Percentiles rank a stretch among this genome's conserved stretches.
Evolutionary conservation across 139 green algal genomes (phyloP).

Genomic region (Asterochloris erici): DNA sequence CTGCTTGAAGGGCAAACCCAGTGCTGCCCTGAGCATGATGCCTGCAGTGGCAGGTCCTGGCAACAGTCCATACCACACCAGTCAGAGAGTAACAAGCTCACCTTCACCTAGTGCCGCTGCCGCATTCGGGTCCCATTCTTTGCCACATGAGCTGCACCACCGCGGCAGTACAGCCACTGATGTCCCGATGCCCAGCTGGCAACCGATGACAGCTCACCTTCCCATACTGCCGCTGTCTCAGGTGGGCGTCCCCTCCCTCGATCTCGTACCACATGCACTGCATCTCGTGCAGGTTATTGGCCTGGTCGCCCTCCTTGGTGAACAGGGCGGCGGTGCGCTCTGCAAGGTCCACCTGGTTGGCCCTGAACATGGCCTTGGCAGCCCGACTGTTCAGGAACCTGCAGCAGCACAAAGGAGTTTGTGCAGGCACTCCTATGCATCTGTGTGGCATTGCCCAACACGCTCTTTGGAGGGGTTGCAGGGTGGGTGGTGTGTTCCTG

Average conservation of each 20-base stretch:
- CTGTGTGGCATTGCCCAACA: background rate
- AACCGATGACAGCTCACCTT: slow-evolving; percentile 27
- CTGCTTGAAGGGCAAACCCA: no score
- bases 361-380: slow-evolving; percentile 68
- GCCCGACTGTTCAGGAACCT: slow-evolving; percentile 88
- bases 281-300: slow-evolving; percentile 93
- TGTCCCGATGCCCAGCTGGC: background rate
- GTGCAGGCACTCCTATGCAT: background rate
- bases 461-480: background rate
- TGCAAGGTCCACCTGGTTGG: slow-evolving; percentile 53
- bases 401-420: slow-evolving; percentile 18
- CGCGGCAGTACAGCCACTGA: background rate
- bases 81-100: background rate
- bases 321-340: slow-evolving; percentile 82
- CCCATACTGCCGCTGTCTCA: slow-evolving; percentile 37
- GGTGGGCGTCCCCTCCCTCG: slow-evolving; percentile 65
- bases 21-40: no score
- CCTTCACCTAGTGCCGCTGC: background rate
- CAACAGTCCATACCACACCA: no score
- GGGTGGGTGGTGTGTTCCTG: background rate
- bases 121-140: background rate
- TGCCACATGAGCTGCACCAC: background rate
- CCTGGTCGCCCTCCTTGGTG: slow-evolving; percentile 84
- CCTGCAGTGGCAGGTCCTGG: no score
- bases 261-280: slow-evolving; percentile 98